phyloP scores from a whole-genome alignment of 495 filamentous ascomycete genomes.

The Paragyromitra xinjiangensis region DNA sequence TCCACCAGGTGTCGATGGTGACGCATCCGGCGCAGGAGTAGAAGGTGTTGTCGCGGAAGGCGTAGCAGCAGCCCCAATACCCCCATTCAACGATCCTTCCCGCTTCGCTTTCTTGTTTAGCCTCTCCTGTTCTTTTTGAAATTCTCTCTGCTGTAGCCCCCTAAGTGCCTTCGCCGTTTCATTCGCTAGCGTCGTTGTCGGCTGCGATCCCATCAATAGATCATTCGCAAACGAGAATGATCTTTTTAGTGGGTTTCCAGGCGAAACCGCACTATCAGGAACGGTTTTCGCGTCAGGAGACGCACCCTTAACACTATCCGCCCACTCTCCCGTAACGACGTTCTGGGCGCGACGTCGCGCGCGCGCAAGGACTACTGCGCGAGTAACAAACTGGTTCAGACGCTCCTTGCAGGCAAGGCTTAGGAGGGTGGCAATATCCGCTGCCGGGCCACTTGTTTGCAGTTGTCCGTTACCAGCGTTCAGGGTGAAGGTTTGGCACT shows the following conservation, averaged over 20 bases:
- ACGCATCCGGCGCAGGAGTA: slow-evolving; percentile 34
- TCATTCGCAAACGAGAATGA: slow-evolving; percentile 50
- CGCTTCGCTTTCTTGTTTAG: slow-evolving; percentile 53
- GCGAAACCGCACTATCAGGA: slow-evolving; percentile 46
- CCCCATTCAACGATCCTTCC: slow-evolving; percentile 32
- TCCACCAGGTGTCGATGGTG: slow-evolving; percentile 45
- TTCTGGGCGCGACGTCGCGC: slow-evolving; percentile 53
- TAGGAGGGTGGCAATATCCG: slow-evolving; percentile 53
- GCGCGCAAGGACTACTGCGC: slow-evolving; percentile 50
- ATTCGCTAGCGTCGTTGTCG: slow-evolving; percentile 53
- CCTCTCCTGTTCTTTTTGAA: slow-evolving; percentile 51
- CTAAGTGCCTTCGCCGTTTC: slow-evolving; percentile 55
- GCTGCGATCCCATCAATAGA: slow-evolving; percentile 41
- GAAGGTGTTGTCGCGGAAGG: slow-evolving; percentile 41
- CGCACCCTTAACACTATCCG: slow-evolving; percentile 53
- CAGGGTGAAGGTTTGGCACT: slow-evolving; percentile 49
- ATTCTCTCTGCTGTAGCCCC: slow-evolving; percentile 54
- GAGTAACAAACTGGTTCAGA: slow-evolving; percentile 52
- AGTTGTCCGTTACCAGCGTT: slow-evolving; percentile 35
- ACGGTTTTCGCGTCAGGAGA: slow-evolving; percentile 33
- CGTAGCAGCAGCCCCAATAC: slow-evolving; percentile 21
- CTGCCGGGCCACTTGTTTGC: slow-evolving; percentile 35
- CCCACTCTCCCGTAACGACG: slow-evolving; percentile 57
- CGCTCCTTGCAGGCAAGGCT: slow-evolving; percentile 52
- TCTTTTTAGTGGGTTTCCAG: slow-evolving; percentile 45